Base-by-base conservation (phyloP, 768 basidiomycete species). In the Lepiota brunneoincarnata region DNA sequence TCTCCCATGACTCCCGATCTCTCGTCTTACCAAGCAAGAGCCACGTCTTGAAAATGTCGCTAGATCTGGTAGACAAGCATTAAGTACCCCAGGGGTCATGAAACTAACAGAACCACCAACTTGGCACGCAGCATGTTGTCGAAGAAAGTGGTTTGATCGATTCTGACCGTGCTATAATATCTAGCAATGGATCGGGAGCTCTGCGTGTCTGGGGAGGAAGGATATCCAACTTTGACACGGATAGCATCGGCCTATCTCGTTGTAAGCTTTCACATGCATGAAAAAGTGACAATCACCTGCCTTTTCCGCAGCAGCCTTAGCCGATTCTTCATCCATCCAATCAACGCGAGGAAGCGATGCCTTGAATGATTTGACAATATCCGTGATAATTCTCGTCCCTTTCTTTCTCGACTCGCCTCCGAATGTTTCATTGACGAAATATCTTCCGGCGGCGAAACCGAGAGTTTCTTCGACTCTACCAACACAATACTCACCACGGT, bases 251-350 rank as follows among this genome's bases (percentile, higher is more conserved):
- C 92, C 87, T 89, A 62, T 26, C 24, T 21, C 46, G 17, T 15
- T 10, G 61, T 58, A 34, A 58, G 44, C 34, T 14, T 23, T 53
- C 55, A 46, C 55, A 51, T 31, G 43, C 54, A 4, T 11, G 28
- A 15, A 44, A n/a, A 2, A 47, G 6, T 20, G 49, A 58, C 58
- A 35, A 24, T 37, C 10, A 50, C 12, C 55, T 23, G 86, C 91
- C 79, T 98, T 98, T 63, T 87, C 81, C 12, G 86, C 83, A 4
- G 97, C 97, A 52, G 86, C 91, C 37, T 75, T 73, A 10, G 91
- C 86, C 2, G 92, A 92, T 59, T 83, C 70, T 43, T 84, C 69
- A 65, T 98, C 97, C 89, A 99, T 93, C 97, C 97, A 99, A 17
- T 85, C 79, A 47, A 97, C 78, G 49, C 80, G 66, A 3, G 77